phyloP scores from a whole-genome alignment of 2,329 filamentous ascomycete species.

The Dendryphion nanum region DNA sequence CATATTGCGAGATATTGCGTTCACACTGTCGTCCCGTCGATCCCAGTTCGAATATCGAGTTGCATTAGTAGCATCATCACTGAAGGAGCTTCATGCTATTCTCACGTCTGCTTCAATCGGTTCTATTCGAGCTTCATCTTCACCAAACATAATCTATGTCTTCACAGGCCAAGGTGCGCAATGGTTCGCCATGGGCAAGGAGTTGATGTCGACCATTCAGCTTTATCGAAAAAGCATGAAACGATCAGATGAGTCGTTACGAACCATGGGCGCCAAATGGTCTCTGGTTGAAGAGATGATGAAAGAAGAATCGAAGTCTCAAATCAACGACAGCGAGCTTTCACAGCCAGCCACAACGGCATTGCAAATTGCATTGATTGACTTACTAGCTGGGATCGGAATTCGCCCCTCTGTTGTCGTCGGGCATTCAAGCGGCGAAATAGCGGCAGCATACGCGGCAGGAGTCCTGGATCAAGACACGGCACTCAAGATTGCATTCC shows the following conservation, averaged over 20 bases:
- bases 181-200: constrained; percentile 21
- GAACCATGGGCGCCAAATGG: constrained; percentile 7
- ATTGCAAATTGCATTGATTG: constrained; percentile 16
- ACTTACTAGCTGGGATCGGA: constrained; percentile 10
- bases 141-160: constrained; percentile 26
- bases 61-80: constrained; percentile 1
- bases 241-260: constrained; percentile 3
- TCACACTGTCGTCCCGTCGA: constrained; percentile 24
- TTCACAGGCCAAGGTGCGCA: constrained; percentile 36
- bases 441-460: constrained; percentile 20
- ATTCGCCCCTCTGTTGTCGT: constrained; percentile 11
- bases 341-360: constrained; percentile 13
- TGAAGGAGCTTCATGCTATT: neutral
- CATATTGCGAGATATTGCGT: too few relatives aligned
- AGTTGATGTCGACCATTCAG: constrained; percentile 10
- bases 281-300: constrained; percentile 19
- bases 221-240: constrained; percentile 9
- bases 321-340: constrained; percentile 9
- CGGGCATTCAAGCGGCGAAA: constrained; percentile 24
- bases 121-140: constrained; percentile 11
- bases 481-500: neutral
- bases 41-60: constrained; percentile 11
- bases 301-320: constrained; percentile 4
- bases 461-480: constrained; percentile 4
- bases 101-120: constrained; percentile 1